Conservation (phyloP, 768 basidiomycete species). For the Royoungia palumana region DNA sequence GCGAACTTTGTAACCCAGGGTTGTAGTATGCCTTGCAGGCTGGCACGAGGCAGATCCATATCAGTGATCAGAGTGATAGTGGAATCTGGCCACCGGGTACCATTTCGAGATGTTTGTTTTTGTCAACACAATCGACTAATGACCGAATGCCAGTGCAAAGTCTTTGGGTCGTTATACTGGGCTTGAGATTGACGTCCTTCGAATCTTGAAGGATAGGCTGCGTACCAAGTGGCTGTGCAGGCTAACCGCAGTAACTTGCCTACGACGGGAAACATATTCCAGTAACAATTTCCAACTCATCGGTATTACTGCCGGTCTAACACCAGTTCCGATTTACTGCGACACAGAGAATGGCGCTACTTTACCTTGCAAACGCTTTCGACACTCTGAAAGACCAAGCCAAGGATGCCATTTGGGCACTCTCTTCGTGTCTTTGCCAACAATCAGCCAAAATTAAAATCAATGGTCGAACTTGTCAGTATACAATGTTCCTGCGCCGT, state of each 20-base stretch:
- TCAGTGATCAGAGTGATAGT: constrained; percentile 17
- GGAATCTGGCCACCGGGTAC: background rate
- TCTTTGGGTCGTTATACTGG: too few species aligned
- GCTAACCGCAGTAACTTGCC: background rate
- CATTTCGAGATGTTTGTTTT: constrained; percentile 10
- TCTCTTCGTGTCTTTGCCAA: constrained; percentile 78
- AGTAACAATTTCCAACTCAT: background rate
- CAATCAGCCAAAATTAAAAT: constrained; percentile 89
- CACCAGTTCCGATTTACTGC: background rate
- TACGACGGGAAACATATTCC: background rate
- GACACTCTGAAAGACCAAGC: constrained; percentile 67
- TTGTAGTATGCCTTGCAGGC: too few species aligned
- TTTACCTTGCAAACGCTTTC: constrained; percentile 39
- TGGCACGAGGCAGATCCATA: constrained; percentile 26
- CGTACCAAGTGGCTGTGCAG: constrained; percentile 7
- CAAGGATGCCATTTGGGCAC: constrained; percentile 78
- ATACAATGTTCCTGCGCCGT: constrained; percentile 1
- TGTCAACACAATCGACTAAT: background rate
- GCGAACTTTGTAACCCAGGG: background rate
- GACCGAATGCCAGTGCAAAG: too few species aligned
- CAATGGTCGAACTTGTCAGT: constrained; percentile 89
- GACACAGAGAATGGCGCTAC: constrained; percentile 26
- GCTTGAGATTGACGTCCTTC: too few species aligned
- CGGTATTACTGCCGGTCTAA: too few species aligned
- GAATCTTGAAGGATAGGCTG: too few species aligned